A percentile compares a stretch with the other conserved stretches of the same genome.
Evolutionary conservation across 306 rosid species (phyloP).

Genomic region (Abrus precatorius): DNA sequence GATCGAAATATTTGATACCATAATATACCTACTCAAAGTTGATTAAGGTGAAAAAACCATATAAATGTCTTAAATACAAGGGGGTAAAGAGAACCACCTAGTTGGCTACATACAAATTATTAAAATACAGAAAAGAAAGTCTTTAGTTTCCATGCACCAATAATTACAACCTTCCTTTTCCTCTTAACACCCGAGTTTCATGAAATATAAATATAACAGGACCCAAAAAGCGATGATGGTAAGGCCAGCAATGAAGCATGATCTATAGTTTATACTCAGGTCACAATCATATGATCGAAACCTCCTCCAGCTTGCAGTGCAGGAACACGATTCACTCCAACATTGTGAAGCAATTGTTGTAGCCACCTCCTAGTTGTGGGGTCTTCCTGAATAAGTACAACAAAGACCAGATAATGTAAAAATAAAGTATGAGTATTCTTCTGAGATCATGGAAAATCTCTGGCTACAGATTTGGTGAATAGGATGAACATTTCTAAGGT

Average conservation of each 20-base stretch:
- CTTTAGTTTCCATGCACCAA: not conserved
- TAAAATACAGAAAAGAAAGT: not conserved
- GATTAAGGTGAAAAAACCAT: not conserved
- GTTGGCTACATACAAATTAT: not conserved
- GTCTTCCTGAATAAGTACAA: slow-evolving; percentile 72
- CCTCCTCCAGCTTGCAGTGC: slow-evolving; percentile 87
- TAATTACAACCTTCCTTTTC: slow-evolving; percentile 35
- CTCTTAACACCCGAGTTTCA: slow-evolving; percentile 12
- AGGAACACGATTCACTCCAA: slow-evolving; percentile 74
- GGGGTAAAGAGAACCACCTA: slow-evolving; percentile 5
- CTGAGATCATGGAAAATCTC: slow-evolving; percentile 16
- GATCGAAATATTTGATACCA: slow-evolving; percentile 14
- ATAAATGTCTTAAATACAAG: not conserved
- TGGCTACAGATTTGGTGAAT: slow-evolving; percentile 16
- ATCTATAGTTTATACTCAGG: slow-evolving; percentile 42
- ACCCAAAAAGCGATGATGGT: not conserved
- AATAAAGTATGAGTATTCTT: slow-evolving; percentile 20
- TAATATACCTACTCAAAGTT: not conserved
- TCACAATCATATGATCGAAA: slow-evolving; percentile 86
- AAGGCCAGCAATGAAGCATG: slow-evolving; percentile 22
- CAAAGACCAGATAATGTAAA: slow-evolving; percentile 20
- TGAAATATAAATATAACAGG: slow-evolving; percentile 11
- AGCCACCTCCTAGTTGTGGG: slow-evolving; percentile 94
- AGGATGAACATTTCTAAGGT: not conserved
- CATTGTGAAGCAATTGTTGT: slow-evolving; percentile 83